Evolutionary conservation across 495 filamentous ascomycete species (phyloP).

Genomic region (Xanthoparmelia taractica): DNA sequence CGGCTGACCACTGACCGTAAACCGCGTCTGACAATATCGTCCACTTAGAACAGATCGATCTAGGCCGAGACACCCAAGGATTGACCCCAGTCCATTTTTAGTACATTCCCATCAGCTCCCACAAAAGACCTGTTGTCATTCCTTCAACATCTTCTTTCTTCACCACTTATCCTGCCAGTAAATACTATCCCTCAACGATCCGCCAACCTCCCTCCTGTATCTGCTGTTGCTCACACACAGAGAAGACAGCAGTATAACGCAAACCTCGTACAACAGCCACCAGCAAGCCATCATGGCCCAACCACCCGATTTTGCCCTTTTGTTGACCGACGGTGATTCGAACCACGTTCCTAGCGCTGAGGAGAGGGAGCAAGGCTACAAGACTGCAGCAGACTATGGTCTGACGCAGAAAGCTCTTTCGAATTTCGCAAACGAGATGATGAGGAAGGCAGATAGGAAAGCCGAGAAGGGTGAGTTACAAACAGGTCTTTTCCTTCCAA

Average conservation of each 20-base stretch:
- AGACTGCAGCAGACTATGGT: background rate
- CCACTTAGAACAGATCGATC: slow-evolving; percentile 3
- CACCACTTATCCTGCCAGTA: background rate
- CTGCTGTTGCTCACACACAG: background rate
- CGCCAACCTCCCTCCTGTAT: background rate
- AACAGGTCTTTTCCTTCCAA: background rate
- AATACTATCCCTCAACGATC: background rate
- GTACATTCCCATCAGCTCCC: background rate
- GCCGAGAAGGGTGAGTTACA: background rate
- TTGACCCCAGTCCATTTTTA: background rate
- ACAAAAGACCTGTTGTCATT: background rate
- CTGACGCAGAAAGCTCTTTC: background rate
- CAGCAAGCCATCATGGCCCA: background rate
- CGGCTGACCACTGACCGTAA: background rate
- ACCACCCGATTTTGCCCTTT: background rate
- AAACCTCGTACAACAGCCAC: background rate
- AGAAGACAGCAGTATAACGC: background rate
- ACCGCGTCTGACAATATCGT: background rate
- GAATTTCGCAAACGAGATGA: background rate
- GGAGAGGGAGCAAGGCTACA: background rate
- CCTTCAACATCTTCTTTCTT: background rate
- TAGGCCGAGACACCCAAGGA: background rate
- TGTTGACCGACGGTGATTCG: background rate
- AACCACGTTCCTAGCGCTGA: background rate
- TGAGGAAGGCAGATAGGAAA: background rate